Conservation (phyloP, 2,329 filamentous ascomycete species). For the Emergomyces orientalis region DNA sequence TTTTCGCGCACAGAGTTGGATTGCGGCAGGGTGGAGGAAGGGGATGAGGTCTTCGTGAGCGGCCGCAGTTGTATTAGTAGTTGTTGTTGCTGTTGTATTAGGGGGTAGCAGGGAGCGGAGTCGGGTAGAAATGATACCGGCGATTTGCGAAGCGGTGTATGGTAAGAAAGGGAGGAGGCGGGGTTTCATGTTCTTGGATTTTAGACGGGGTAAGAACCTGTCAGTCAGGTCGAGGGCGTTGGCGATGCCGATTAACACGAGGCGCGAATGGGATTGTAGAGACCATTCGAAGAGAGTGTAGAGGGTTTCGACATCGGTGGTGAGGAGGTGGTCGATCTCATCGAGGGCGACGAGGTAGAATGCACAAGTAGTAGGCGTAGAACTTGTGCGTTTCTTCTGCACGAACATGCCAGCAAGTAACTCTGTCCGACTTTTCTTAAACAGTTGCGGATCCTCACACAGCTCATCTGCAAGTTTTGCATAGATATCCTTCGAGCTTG, state of each 20-base stretch:
- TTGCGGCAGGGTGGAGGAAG: slow-evolving; percentile 86
- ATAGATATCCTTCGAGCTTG: slow-evolving; percentile 78
- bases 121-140: slow-evolving; percentile 73
- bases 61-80: slow-evolving; percentile 30
- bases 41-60: slow-evolving; percentile 53
- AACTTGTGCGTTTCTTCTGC: slow-evolving; percentile 44
- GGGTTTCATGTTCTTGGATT: slow-evolving; percentile 84
- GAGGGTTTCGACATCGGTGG: slow-evolving; percentile 75
- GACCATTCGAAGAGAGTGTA: slow-evolving; percentile 98
- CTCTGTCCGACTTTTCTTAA: slow-evolving; percentile 58
- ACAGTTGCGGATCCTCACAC: slow-evolving; percentile 50
- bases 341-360: slow-evolving; percentile 82
- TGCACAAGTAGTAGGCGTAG: slow-evolving; percentile 29
- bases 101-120: slow-evolving; percentile 62
- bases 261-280: slow-evolving; percentile 64
- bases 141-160: slow-evolving; percentile 81
- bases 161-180: slow-evolving; percentile 84
- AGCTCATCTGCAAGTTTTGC: slow-evolving; percentile 64
- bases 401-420: slow-evolving; percentile 63
- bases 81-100: slow-evolving; percentile 20
- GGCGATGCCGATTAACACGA: slow-evolving; percentile 84
- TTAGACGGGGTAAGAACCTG: slow-evolving; percentile 84
- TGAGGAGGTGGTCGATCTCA: slow-evolving; percentile 89
- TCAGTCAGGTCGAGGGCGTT: slow-evolving; percentile 95
- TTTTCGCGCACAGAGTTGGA: slow-evolving; percentile 89